Conservation (phyloP, 148 eudicot species). For the Pouteria glomerata region DNA sequence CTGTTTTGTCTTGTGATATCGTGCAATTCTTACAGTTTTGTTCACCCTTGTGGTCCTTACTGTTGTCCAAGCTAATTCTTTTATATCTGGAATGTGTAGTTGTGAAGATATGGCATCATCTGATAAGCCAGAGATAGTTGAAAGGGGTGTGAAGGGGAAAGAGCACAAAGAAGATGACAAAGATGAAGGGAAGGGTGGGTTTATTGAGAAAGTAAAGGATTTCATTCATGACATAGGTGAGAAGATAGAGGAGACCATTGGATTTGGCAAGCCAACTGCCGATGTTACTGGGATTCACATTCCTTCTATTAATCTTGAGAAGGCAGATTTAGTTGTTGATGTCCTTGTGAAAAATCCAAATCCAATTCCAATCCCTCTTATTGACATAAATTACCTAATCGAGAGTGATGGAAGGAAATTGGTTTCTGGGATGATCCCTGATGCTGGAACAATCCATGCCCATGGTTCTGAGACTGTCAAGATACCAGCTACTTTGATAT, state of each 20-base stretch:
- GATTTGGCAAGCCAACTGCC: constrained; percentile 92
- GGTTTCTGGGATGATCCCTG: constrained; percentile 88
- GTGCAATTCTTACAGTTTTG: too few species aligned
- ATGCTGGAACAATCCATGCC: constrained; percentile 90
- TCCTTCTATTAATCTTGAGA: constrained; percentile 60
- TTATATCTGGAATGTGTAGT: background rate
- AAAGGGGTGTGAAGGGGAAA: constrained; percentile 45
- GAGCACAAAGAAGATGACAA: constrained; percentile 41
- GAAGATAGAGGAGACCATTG: constrained; percentile 81
- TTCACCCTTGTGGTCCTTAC: too few species aligned
- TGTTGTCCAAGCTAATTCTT: too few species aligned
- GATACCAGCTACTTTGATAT: constrained; percentile 70
- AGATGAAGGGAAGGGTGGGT: constrained; percentile 60
- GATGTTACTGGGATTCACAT: constrained; percentile 71
- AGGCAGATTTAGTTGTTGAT: constrained; percentile 81
- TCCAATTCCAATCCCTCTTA: constrained; percentile 89
- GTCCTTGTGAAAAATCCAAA: constrained; percentile 87
- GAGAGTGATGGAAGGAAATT: constrained; percentile 93
- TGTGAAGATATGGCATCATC: constrained; percentile 61
- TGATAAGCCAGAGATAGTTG: constrained; percentile 60
- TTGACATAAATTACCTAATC: constrained; percentile 80
- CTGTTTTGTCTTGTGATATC: too few species aligned
- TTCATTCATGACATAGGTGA: constrained; percentile 88
- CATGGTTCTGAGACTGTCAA: constrained; percentile 92
- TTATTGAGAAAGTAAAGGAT: constrained; percentile 66